A percentile compares a stretch with the other conserved stretches of the same genome.
phyloP scores from a whole-genome alignment of 306 rosid genomes.

The Cercis canadensis region DNA sequence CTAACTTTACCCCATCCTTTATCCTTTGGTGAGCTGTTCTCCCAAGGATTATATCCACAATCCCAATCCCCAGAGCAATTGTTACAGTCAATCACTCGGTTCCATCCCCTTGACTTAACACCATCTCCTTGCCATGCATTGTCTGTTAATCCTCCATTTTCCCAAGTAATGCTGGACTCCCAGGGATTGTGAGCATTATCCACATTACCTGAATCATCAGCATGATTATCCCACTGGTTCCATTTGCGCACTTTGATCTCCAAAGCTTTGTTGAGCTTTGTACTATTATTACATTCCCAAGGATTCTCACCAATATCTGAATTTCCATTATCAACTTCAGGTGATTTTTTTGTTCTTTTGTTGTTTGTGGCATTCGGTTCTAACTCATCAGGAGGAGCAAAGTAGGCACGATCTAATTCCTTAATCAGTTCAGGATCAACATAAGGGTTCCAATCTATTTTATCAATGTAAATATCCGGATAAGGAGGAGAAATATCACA shows the following conservation, averaged over 20 bases:
- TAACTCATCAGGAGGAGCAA: conserved; percentile 56
- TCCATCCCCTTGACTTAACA: conserved; percentile 48
- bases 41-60: conserved; percentile 37
- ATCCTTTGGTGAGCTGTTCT: conserved; percentile 25
- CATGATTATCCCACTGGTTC: conserved; percentile 41
- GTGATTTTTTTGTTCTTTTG: conserved; percentile 55
- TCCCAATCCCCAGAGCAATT: conserved; percentile 38
- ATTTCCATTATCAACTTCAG: neutral
- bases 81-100: conserved; percentile 30
- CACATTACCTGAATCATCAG: conserved; percentile 25
- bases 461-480: conserved; percentile 62
- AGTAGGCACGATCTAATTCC: conserved; percentile 63
- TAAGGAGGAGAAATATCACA: conserved; percentile 55
- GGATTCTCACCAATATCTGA: conserved; percentile 35
- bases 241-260: conserved; percentile 38
- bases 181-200: conserved; percentile 54
- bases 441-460: conserved; percentile 73
- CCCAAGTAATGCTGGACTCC: conserved; percentile 42
- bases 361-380: conserved; percentile 38
- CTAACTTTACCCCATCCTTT: conserved; percentile 49
- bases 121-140: conserved; percentile 49
- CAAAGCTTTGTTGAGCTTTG: conserved; percentile 9
- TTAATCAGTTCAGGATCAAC: conserved; percentile 66
- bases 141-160: conserved; percentile 42
- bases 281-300: conserved; percentile 48